These are phyloP conservation scores for Aspergillus nidulans DNA, from an alignment of 495 filamentous ascomycete species.

Conservation along the genomic window DNA sequence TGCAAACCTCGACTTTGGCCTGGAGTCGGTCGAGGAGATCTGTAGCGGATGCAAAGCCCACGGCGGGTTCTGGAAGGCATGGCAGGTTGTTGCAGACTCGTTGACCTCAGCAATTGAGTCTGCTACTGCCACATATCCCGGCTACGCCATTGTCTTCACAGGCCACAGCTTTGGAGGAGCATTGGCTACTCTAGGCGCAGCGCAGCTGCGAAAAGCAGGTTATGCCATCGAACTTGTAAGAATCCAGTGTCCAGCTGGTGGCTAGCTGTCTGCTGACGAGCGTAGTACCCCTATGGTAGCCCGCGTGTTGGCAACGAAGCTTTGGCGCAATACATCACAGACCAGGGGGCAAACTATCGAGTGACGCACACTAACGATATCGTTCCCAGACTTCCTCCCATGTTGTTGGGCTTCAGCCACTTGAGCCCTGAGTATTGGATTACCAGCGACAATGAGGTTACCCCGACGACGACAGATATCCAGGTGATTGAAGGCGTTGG, in stretches of 20 bases:
- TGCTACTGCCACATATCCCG: slow-evolving; percentile 36
- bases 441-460: slow-evolving; percentile 31
- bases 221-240: slow-evolving; percentile 31
- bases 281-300: slow-evolving; percentile 61
- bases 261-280: slow-evolving; percentile 5
- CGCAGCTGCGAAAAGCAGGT: slow-evolving; percentile 50
- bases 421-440: slow-evolving; percentile 67
- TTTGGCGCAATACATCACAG: slow-evolving; percentile 52
- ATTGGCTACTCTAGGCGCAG: slow-evolving; percentile 57
- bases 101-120: slow-evolving; percentile 34
- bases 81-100: slow-evolving; percentile 43
- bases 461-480: slow-evolving; percentile 40
- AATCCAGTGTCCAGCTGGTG: neutral
- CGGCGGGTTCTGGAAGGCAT: slow-evolving; percentile 53
- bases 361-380: slow-evolving; percentile 66
- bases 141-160: slow-evolving; percentile 52
- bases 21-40: slow-evolving; percentile 26
- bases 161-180: slow-evolving; percentile 71
- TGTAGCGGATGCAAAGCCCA: slow-evolving; percentile 47
- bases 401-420: slow-evolving; percentile 53
- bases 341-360: slow-evolving; percentile 51
- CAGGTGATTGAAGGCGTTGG: slow-evolving; percentile 31
- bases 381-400: slow-evolving; percentile 60
- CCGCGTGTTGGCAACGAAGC: slow-evolving; percentile 61
- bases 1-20: slow-evolving; percentile 50